These are phyloP conservation scores for Annulohypoxylon bovei DNA, from an alignment of 495 filamentous ascomycete species.

Conservation along the genomic window DNA sequence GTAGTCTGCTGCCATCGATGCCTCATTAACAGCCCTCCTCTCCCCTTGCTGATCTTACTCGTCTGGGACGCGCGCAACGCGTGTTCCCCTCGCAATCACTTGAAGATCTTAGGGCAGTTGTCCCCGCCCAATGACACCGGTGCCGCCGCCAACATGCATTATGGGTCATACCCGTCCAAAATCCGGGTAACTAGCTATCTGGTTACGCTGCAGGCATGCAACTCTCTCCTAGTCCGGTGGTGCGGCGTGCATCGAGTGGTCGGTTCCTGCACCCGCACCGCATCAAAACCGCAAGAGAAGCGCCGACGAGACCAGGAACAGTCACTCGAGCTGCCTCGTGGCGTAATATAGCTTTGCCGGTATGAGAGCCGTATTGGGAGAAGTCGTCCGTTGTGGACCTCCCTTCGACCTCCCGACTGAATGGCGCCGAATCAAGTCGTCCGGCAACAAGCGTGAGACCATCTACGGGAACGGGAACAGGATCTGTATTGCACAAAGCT, in stretches of 20 bases:
- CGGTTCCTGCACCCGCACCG: constrained; percentile 12
- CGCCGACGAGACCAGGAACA: constrained; percentile 6
- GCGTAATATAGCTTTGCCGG: constrained; percentile 32
- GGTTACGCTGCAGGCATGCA: constrained; percentile 9
- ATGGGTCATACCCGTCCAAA: constrained; percentile 23
- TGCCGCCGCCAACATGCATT: constrained; percentile 36
- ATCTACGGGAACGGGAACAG: constrained; percentile 32
- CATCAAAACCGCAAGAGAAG: not conserved
- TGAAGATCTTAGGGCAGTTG: constrained; percentile 22
- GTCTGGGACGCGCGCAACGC: constrained; percentile 15
- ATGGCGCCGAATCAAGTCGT: constrained; percentile 38
- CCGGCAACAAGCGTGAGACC: not conserved
- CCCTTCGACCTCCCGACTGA: constrained; percentile 27
- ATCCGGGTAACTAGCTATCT: constrained; percentile 16
- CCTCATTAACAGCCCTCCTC: constrained; percentile 12
- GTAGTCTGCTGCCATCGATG: constrained; percentile 7
- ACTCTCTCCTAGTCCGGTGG: not conserved
- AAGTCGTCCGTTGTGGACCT: constrained; percentile 27
- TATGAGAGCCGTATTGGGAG: constrained; percentile 13
- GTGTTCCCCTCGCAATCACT: constrained; percentile 32
- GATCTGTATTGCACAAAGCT: constrained; percentile 8
- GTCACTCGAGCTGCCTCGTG: constrained; percentile 20
- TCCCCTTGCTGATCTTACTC: constrained; percentile 38
- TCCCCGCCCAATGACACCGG: constrained; percentile 31
- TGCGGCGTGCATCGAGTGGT: constrained; percentile 21